Conservation (phyloP, 208 protist genomes). For the Phytomonas sp. region DNA sequence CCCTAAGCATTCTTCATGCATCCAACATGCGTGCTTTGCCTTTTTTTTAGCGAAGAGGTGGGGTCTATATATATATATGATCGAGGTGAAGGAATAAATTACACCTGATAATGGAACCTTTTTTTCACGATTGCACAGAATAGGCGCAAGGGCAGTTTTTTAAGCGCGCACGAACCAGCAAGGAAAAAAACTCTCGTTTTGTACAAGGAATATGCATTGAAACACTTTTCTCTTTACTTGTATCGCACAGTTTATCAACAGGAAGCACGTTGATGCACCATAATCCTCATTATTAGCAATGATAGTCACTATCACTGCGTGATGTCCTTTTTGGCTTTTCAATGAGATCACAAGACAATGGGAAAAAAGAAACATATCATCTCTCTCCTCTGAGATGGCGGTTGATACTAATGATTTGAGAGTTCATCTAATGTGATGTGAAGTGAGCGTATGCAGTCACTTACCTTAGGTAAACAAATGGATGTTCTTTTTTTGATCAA, state of each 20-base stretch:
- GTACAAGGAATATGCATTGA: neutral
- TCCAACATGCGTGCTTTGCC: neutral
- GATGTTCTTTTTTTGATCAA: neutral
- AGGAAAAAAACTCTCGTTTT: neutral
- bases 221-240: neutral
- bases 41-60: too few relatives aligned
- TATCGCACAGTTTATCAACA: neutral
- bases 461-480: neutral
- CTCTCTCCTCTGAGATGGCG: neutral
- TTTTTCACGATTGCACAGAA: neutral
- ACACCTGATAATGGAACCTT: neutral
- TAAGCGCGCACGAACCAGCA: neutral
- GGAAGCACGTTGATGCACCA: neutral
- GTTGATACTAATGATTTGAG: neutral
- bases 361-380: neutral
- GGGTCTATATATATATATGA: neutral
- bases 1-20: neutral
- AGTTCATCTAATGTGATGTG: neutral
- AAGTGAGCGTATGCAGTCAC: neutral
- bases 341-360: neutral
- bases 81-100: neutral
- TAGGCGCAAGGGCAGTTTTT: neutral
- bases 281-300: neutral
- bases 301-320: neutral
- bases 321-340: neutral